These are phyloP conservation scores for Auriscalpium vulgare DNA, from an alignment of 768 basidiomycete genomes.

Conservation along the genomic window DNA sequence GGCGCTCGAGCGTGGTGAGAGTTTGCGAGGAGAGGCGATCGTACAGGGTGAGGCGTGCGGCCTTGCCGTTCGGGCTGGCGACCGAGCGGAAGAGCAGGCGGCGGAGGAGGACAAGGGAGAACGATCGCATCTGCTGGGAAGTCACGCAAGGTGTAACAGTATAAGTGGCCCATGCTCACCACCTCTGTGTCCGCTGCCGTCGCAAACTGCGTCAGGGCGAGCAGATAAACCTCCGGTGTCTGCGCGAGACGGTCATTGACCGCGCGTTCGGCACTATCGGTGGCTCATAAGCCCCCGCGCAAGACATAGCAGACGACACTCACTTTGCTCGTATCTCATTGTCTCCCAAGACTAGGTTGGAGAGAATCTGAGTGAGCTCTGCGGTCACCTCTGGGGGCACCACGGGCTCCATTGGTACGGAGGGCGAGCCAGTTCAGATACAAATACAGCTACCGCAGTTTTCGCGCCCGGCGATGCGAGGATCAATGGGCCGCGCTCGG, in stretches of 20 bases:
- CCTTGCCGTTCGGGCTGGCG: slow-evolving; percentile 26
- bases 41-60: slow-evolving; percentile 53
- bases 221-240: slow-evolving; percentile 71
- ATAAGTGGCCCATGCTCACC: slow-evolving; percentile 32
- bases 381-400: slow-evolving; percentile 60
- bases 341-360: slow-evolving; percentile 77
- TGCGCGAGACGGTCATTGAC: slow-evolving; percentile 75
- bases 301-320: slow-evolving; percentile 5
- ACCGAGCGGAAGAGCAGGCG: slow-evolving; percentile 67
- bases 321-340: slow-evolving; percentile 75
- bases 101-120: slow-evolving; percentile 74
- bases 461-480: too few relatives aligned
- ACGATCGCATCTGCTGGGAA: slow-evolving; percentile 64
- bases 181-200: slow-evolving; percentile 72
- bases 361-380: slow-evolving; percentile 77
- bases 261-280: slow-evolving; percentile 61
- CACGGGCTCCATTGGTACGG: slow-evolving; percentile 7
- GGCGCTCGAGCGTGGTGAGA: slow-evolving; percentile 59
- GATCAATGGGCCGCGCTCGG: too few relatives aligned
- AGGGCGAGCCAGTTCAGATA: background rate
- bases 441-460: too few relatives aligned
- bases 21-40: slow-evolving; percentile 67
- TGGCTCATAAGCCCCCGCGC: background rate
- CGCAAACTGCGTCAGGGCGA: slow-evolving; percentile 74
- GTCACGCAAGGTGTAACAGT: too few relatives aligned